Evolutionary conservation across 164 flowering plant species (phyloP).

Genomic region (Vitis rotundifolia): DNA sequence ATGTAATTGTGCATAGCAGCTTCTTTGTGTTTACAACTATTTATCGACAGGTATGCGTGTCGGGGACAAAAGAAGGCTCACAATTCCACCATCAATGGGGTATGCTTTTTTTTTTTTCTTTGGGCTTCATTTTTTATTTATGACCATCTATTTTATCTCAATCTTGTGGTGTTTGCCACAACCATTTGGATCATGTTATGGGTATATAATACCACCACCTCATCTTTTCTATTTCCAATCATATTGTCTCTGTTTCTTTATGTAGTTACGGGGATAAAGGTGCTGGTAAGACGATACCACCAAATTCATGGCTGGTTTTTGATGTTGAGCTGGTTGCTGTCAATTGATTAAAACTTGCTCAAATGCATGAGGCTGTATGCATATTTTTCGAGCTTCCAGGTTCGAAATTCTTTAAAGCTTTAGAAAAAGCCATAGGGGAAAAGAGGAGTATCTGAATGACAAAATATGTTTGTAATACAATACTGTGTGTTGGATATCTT

Average conservation of each 20-base stretch:
- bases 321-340: slow-evolving; percentile 90
- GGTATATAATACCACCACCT: no score
- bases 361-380: background rate
- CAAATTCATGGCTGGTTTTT: slow-evolving; percentile 79
- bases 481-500: no score
- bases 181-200: no score
- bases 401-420: background rate
- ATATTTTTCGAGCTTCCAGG: background rate
- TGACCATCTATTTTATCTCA: background rate
- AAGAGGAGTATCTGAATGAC: no score
- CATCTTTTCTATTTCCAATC: background rate
- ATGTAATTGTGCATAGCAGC: background rate
- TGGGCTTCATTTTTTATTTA: background rate
- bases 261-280: slow-evolving; percentile 77
- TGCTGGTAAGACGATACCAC: slow-evolving; percentile 64
- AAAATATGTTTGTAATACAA: no score
- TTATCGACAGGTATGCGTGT: slow-evolving; percentile 78
- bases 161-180: background rate
- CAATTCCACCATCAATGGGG: slow-evolving; percentile 99
- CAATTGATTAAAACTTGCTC: slow-evolving; percentile 17
- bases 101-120: slow-evolving; percentile 26
- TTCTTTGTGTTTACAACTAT: background rate
- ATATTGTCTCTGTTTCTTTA: background rate
- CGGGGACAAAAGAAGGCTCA: slow-evolving; percentile 91
- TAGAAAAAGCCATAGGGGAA: background rate